These are phyloP conservation scores for Capsicum baccatum DNA, from an alignment of 257 asterid genomes.

Conservation along the genomic window DNA sequence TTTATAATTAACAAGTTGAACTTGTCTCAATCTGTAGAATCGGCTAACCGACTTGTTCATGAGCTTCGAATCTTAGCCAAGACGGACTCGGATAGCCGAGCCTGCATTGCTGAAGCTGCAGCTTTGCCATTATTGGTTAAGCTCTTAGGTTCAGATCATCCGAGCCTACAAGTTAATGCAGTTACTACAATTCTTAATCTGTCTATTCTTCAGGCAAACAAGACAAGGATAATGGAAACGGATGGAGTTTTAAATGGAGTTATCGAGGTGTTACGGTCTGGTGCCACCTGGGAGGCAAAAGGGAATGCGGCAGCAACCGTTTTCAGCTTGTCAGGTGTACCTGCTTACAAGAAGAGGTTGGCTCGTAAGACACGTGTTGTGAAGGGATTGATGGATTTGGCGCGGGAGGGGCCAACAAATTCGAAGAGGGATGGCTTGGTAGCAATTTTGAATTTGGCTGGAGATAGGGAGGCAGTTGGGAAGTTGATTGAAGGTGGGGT, in stretches of 20 bases:
- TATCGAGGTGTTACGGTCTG: slow-evolving; percentile 73
- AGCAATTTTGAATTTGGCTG: slow-evolving; percentile 78
- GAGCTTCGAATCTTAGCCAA: slow-evolving; percentile 82
- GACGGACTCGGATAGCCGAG: slow-evolving; percentile 76
- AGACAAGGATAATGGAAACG: slow-evolving; percentile 69
- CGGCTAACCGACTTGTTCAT: slow-evolving; percentile 65
- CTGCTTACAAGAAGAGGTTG: slow-evolving; percentile 58
- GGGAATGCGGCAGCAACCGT: slow-evolving; percentile 93
- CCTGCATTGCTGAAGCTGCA: slow-evolving; percentile 82
- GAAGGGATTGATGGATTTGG: slow-evolving; percentile 68
- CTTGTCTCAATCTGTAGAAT: slow-evolving; percentile 55
- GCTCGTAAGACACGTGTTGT: slow-evolving; percentile 67
- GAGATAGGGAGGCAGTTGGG: slow-evolving; percentile 72
- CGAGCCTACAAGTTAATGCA: slow-evolving; percentile 76
- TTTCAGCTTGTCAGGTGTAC: slow-evolving; percentile 69
- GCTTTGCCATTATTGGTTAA: slow-evolving; percentile 67
- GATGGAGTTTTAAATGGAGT: slow-evolving; percentile 77
- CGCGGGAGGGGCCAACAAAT: slow-evolving; percentile 58
- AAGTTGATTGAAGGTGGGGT: slow-evolving; percentile 76
- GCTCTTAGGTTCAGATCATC: slow-evolving; percentile 64
- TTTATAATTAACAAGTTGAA: slow-evolving; percentile 64
- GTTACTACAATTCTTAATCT: slow-evolving; percentile 82
- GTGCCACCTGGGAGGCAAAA: slow-evolving; percentile 91
- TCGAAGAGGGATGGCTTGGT: slow-evolving; percentile 78
- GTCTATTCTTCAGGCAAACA: slow-evolving; percentile 81